Percentiles rank a stretch among this genome's conserved stretches.
Conservation (phyloP, 208 protist species). For the Crithidia brevicula region DNA sequence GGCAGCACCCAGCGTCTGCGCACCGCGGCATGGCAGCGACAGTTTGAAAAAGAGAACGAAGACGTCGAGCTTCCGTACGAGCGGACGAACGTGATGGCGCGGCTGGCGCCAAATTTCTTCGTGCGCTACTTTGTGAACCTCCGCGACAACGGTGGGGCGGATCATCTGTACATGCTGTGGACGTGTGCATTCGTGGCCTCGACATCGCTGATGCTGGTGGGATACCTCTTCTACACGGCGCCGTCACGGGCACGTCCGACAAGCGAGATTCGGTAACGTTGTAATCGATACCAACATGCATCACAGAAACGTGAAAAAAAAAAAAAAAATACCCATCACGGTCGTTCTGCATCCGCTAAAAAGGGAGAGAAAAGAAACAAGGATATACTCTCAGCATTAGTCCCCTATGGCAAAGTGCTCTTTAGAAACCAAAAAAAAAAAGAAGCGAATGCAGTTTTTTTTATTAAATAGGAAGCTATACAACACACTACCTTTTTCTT, state of each 20-base stretch:
- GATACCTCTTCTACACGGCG: slow-evolving; percentile 81
- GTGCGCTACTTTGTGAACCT: slow-evolving; percentile 84
- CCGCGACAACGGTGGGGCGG: slow-evolving; percentile 75
- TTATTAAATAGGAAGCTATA: no score
- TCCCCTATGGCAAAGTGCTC: no score
- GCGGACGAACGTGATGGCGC: slow-evolving; percentile 71
- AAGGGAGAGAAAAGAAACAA: no score
- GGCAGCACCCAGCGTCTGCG: slow-evolving; percentile 56
- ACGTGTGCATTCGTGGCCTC: slow-evolving; percentile 26
- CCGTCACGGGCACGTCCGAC: slow-evolving; percentile 60
- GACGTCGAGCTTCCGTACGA: slow-evolving; percentile 85
- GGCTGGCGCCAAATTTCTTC: slow-evolving; percentile 84
- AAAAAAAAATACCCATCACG: no score
- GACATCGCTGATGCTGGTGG: slow-evolving; percentile 46
- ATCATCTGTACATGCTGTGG: slow-evolving; percentile 49
- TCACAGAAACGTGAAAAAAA: no score
- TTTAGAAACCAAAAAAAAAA: no score
- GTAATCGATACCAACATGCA: neutral
- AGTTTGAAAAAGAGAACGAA: slow-evolving; percentile 90
- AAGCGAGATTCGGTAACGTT: slow-evolving; percentile 67
- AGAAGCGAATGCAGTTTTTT: no score
- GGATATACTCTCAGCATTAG: no score
- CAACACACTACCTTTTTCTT: no score
- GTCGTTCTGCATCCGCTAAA: neutral
- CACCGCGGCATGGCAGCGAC: slow-evolving; percentile 81